Conservation (phyloP, 176 grass and related monocot species). For the Raddia guianensis region DNA sequence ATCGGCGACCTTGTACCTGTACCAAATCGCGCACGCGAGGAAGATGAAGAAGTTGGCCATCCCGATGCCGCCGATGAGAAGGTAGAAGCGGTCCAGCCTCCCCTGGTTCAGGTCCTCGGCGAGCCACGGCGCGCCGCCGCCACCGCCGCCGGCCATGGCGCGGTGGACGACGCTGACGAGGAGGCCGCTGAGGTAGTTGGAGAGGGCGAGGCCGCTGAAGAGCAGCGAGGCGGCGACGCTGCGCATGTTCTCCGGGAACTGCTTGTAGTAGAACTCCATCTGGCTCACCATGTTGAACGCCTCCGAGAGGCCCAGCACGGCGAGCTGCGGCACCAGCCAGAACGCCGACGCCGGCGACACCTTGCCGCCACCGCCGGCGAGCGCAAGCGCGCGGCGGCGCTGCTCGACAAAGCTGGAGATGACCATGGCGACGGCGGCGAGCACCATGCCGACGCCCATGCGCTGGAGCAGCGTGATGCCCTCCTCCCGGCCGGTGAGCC, state of each 20-base stretch:
- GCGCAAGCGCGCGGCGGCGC: conserved; percentile 16
- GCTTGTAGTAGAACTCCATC: conserved; percentile 82
- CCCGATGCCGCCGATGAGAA: conserved; percentile 47
- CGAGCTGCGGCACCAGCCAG: conserved; percentile 66
- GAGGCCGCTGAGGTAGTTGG: conserved; percentile 61
- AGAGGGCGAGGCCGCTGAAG: conserved; percentile 56
- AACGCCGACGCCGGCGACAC: conserved; percentile 56
- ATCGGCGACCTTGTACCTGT: conserved; percentile 55
- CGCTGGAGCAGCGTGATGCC: conserved; percentile 68
- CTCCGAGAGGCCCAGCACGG: conserved; percentile 56
- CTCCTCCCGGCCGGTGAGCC: conserved; percentile 47
- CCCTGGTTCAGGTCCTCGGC: conserved; percentile 65
- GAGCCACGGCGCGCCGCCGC: conserved; percentile 43
- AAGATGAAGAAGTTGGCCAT: conserved; percentile 57
- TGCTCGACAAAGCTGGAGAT: conserved; percentile 46
- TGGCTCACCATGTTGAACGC: conserved; percentile 75
- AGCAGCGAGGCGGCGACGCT: conserved; percentile 70
- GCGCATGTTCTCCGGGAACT: conserved; percentile 84
- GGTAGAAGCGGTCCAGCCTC: conserved; percentile 65
- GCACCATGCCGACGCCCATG: conserved; percentile 67
- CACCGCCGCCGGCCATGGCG: not conserved
- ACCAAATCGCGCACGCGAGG: conserved; percentile 60
- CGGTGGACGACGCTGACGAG: conserved; percentile 48
- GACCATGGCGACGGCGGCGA: conserved; percentile 55
- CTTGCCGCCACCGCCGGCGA: no score